Base-by-base conservation (phyloP, 2,329 filamentous ascomycete species). In the Chaetomium sp. region DNA sequence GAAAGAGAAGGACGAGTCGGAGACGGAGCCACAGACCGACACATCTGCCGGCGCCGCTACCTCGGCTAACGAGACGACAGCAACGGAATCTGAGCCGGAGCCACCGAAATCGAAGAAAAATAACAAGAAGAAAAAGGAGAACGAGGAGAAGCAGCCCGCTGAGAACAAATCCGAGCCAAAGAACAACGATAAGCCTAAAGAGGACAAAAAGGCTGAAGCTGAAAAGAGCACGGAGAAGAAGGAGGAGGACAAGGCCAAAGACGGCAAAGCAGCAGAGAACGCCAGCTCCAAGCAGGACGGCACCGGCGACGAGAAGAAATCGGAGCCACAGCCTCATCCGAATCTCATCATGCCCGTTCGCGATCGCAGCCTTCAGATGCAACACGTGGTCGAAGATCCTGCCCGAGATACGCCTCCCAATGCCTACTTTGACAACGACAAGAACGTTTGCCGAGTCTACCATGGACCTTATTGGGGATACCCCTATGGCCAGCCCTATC, bases 381-480 rank as follows among this genome's bases (percentile, higher is more conserved):
- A 88, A 70, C 82, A 86, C 66, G 78, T 84, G 2, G 74, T 87
- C 23, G 84, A 87, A 68, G 65, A 70, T 45, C 76, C 74, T 1
- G 75, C 77, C 3, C 75, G 80, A 51, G 85, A 87, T 67, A 85
- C 85, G 9, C 78, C 78, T 1, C 86, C 85, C 13, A 88, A 88
- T 69, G 83, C 85, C 50, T 88, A 84, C 70, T 83, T 82, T 69
- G 85, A 88, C 69, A 72, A 77, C n/a, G 76, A 78, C 54, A 78
- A 80, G 67, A 81, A 83, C 35, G 74, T 85, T 23, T 77, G 85
- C 57, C 82, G 84, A 16, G 80, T 87, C 29, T 87, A 87, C 67
- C 82, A 87, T 67, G 85, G 85, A 0, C 80, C 81, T 2, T 75
- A 78, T 0, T 87, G 85, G 70, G 84, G 84, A 4, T 84, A 84